Conservation (phyloP, 306 rosid species). For the Prunus davidiana region DNA sequence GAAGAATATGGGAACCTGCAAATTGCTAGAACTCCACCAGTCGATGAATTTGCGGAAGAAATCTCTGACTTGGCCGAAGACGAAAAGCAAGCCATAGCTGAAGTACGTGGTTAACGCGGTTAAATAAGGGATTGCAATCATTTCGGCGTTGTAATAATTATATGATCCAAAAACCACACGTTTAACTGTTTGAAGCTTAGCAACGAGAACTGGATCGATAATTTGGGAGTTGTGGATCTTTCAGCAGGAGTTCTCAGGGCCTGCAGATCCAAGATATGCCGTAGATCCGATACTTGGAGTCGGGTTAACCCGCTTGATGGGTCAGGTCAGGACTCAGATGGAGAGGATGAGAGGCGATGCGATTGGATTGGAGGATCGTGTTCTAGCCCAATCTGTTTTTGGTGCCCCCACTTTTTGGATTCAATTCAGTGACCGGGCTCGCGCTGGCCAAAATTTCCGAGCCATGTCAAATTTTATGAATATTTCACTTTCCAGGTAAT, state of each 20-base stretch:
- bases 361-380: background rate
- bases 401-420: background rate
- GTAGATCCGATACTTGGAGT: background rate
- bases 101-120: slow-evolving; percentile 92
- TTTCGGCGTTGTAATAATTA: background rate
- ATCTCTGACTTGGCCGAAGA: slow-evolving; percentile 81
- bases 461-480: background rate
- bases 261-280: background rate
- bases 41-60: slow-evolving; percentile 70
- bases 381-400: background rate
- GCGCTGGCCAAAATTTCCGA: background rate
- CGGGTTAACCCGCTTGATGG: slow-evolving; percentile 3
- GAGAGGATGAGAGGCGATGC: background rate
- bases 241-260: background rate
- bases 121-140: slow-evolving; percentile 76
- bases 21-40: slow-evolving; percentile 57
- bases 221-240: background rate
- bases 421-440: background rate
- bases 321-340: background rate
- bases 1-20: slow-evolving; percentile 43
- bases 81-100: slow-evolving; percentile 87
- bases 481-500: background rate
- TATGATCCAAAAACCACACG: background rate
- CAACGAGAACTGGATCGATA: background rate
- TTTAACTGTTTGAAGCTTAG: background rate